Conservation (phyloP, 495 filamentous ascomycete species). For the Podospora conica region DNA sequence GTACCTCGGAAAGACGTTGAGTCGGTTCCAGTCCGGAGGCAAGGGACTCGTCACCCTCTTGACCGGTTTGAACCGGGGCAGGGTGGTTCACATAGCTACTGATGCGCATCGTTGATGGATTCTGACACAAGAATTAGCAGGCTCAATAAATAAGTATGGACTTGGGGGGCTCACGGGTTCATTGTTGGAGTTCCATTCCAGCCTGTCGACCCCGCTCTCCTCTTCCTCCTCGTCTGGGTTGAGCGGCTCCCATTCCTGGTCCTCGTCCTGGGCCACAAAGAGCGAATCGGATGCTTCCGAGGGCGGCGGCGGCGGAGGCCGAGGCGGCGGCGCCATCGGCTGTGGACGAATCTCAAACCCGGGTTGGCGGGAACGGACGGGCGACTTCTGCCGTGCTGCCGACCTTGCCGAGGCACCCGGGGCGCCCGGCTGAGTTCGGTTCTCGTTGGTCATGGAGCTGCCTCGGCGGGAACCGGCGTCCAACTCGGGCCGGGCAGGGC, state of each 20-base stretch:
- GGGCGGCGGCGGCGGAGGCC: constrained; percentile 53
- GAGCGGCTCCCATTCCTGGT: constrained; percentile 78
- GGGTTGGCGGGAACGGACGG: constrained; percentile 17
- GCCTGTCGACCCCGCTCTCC: constrained; percentile 49
- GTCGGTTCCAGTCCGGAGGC: constrained; percentile 54
- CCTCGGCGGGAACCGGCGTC: constrained; percentile 35
- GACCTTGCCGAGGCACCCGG: constrained; percentile 3
- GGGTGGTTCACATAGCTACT: constrained; percentile 25
- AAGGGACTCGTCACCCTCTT: constrained; percentile 17
- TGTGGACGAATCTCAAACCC: constrained; percentile 33
- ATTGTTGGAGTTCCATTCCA: constrained; percentile 76
- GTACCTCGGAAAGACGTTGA: constrained; percentile 57
- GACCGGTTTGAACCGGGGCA: constrained; percentile 24
- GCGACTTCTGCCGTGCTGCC: constrained; percentile 15
- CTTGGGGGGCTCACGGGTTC: constrained; percentile 33
- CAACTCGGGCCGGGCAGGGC: constrained; percentile 23
- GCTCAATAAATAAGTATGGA: neutral
- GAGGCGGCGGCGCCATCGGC: constrained; percentile 37
- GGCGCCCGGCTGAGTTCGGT: constrained; percentile 1
- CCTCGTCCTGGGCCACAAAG: constrained; percentile 64
- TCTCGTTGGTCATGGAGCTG: constrained; percentile 24
- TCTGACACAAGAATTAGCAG: constrained; percentile 29
- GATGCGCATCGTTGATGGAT: constrained; percentile 32
- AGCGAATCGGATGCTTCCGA: constrained; percentile 67
- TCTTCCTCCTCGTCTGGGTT: constrained; percentile 65